Conservation (phyloP, 306 rosid species). For the Abrus precatorius region DNA sequence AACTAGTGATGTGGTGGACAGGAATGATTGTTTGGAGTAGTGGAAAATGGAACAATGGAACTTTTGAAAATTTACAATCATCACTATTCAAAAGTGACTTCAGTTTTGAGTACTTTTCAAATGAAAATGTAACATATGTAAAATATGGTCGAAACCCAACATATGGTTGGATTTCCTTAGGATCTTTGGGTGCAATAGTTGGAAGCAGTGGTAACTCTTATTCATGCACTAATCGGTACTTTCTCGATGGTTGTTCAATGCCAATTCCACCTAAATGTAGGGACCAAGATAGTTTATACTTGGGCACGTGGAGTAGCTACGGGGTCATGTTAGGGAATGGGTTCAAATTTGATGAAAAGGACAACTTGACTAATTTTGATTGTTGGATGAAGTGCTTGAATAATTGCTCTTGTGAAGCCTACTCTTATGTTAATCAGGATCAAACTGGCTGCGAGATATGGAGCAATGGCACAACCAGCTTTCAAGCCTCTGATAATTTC, state of each 20-base stretch:
- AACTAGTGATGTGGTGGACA: conserved; percentile 4
- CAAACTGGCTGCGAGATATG: conserved; percentile 18
- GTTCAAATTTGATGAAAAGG: conserved; percentile 11
- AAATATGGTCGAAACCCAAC: neutral
- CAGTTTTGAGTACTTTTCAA: neutral
- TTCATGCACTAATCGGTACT: neutral
- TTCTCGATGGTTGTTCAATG: neutral
- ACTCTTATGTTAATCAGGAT: conserved; percentile 6
- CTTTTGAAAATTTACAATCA: neutral
- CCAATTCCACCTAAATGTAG: neutral
- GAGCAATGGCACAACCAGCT: neutral
- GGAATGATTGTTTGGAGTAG: neutral
- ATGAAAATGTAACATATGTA: neutral
- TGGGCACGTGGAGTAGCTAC: neutral
- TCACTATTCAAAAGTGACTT: neutral
- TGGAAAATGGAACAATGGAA: conserved; percentile 10
- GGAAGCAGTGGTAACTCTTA: neutral
- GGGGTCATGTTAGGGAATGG: neutral
- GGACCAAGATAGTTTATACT: neutral
- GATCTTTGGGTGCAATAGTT: neutral
- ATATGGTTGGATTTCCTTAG: neutral
- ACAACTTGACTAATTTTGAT: neutral
- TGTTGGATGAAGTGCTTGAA: conserved; percentile 25
- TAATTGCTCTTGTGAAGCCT: conserved; percentile 13
- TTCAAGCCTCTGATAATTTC: neutral